Evolutionary conservation across 108 stramenopile species (phyloP), one percentile per base, ranked within the genome.

Genomic region (Phaeodactylum tricornutum): DNA sequence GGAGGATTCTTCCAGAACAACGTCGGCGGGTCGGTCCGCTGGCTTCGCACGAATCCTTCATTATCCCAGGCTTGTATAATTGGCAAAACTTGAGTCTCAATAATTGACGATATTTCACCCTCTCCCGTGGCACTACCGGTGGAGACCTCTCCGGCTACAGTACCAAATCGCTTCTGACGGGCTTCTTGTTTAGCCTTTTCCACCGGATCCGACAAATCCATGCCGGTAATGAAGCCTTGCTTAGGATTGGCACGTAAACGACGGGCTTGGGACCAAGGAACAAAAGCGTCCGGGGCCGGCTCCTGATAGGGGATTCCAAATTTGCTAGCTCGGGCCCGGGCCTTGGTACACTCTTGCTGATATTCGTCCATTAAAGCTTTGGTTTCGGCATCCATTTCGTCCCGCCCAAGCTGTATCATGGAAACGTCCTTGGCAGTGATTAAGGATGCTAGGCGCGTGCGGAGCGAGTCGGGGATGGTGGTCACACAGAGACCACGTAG

Each of bases 31-130:
- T 86, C 80, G 20, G 47, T 57, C 8, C 84, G 59, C 34, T 74
- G 70, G 35, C 64, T 43, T 31, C 69, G 45, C 6, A 86, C 67
- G 40, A 79, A 43, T 38, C 68, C 61, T 64, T 81, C 78, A 59
- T 86, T 86, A 37, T 86, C 84, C 84, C 84, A 88, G 8, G 81
- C 79, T 54, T 84, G 72, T 39, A 62, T 58, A 27, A 81, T 49
- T 2, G 76, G 62, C 22, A 87, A 55, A 16, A 50, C 50, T 14
- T 52, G 55, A 31, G 53, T 61, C 19, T 67, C 66, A 4, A 47
- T 55, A 16, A 55, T 72, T 25, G 47, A 50, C 28, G 11, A 43
- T 30, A 26, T 40, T 12, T 50, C 34, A 23, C 50, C 57, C 22
- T 38, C 55, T 19, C 20, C 66, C 33, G 47, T 57, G 5, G 29